A percentile compares a stretch with the other conserved stretches of the same genome.
phyloP scores from a whole-genome alignment of 805 yeast genomes.

The Kazachstania martiniae region DNA sequence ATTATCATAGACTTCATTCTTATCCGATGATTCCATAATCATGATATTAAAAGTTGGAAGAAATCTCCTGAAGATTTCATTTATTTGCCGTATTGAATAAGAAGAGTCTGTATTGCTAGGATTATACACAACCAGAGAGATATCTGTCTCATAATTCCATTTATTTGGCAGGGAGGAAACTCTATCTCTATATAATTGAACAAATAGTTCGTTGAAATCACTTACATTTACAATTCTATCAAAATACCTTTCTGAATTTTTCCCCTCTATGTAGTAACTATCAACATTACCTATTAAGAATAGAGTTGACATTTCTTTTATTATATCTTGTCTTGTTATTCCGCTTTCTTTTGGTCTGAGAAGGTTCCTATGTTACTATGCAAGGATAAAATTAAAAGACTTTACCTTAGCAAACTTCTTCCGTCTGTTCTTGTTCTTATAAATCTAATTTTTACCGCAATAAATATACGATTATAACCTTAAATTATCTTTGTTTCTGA shows the following conservation, averaged over 20 bases:
- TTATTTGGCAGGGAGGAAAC: slow-evolving; percentile 7
- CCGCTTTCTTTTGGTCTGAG: too few species aligned
- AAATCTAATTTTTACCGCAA: too few species aligned
- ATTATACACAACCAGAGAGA: slow-evolving; percentile 15
- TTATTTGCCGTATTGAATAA: slow-evolving; percentile 9
- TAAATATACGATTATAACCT: too few species aligned
- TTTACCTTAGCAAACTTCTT: too few species aligned
- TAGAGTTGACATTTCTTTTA: slow-evolving; percentile 12
- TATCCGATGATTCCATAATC: slow-evolving; percentile 8
- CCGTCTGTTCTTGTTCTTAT: too few species aligned
- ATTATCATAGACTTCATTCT: slow-evolving; percentile 2
- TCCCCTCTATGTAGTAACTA: too few species aligned
- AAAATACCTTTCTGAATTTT: too few species aligned
- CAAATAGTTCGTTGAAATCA: slow-evolving; percentile 10
- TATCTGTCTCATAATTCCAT: slow-evolving; percentile 17
- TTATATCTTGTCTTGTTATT: too few species aligned
- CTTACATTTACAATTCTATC: slow-evolving; percentile 6
- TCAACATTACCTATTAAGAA: slow-evolving; percentile 3
- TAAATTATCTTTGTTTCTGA: too few species aligned
- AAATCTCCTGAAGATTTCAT: slow-evolving; percentile 8
- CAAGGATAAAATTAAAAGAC: too few species aligned
- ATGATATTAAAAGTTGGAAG: slow-evolving; percentile 20
- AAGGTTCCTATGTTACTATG: too few species aligned
- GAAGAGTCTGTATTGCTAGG: slow-evolving; percentile 2
- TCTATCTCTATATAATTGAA: slow-evolving; percentile 15